A percentile compares a stretch with the other conserved stretches of the same genome.
phyloP scores from a whole-genome alignment of 1,284 basidiomycete species.

The Trichosporon inkin region DNA sequence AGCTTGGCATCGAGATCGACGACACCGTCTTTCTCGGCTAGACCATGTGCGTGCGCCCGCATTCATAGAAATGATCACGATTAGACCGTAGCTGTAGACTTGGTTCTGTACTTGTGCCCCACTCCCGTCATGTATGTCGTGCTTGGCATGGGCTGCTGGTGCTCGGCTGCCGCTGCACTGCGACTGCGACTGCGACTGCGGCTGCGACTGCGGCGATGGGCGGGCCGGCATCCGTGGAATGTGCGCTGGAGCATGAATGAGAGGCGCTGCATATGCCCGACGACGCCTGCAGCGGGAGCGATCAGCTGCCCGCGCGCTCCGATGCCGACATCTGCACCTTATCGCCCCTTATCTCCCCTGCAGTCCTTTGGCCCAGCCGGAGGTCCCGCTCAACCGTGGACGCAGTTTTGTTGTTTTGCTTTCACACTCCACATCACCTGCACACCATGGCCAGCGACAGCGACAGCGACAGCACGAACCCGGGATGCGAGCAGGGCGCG shows the following conservation, averaged over 20 bases:
- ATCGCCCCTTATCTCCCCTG: constrained; percentile 8
- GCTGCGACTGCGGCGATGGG: no score
- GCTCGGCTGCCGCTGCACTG: no score
- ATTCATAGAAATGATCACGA: neutral
- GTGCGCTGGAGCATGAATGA: neutral
- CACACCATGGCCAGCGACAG: no score
- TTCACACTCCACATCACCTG: no score
- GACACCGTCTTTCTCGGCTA: constrained; percentile 49
- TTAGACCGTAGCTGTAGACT: neutral
- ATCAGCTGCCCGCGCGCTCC: no score
- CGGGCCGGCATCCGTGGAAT: neutral
- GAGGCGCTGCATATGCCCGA: neutral
- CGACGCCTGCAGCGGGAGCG: neutral
- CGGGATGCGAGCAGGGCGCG: neutral
- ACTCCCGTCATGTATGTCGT: no score
- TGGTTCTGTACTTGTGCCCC: no score
- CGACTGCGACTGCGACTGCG: no score
- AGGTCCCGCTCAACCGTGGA: no score
- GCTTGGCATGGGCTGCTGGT: no score
- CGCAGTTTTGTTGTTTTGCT: neutral
- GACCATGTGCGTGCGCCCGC: no score
- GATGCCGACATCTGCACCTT: neutral
- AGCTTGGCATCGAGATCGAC: constrained; percentile 54
- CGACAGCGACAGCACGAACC: neutral
- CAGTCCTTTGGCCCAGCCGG: neutral